Evolutionary conservation across 768 basidiomycete genomes (phyloP), one percentile per base, ranked within the genome.

Genomic region (Psilocybe cubensis): DNA sequence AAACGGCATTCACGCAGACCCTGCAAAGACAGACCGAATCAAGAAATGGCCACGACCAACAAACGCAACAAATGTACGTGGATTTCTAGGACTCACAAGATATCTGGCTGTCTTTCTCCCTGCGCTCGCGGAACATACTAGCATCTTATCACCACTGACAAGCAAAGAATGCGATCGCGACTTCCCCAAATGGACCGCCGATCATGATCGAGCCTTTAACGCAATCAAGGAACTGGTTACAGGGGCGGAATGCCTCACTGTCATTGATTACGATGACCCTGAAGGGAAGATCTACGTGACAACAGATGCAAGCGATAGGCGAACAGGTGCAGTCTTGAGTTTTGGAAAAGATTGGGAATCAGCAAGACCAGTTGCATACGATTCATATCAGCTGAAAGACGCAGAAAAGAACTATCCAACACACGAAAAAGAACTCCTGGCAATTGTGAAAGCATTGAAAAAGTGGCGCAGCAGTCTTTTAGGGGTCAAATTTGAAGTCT

Each of bases 101-200:
- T n/a, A n/a, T n/a, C n/a, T n/a, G n/a, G n/a, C n/a, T n/a, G n/a
- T n/a, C n/a, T n/a, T n/a, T n/a, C n/a, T n/a, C n/a, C n/a, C n/a
- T n/a, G n/a, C n/a, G n/a, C n/a, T n/a, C n/a, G n/a, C n/a, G n/a
- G n/a, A n/a, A n/a, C n/a, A n/a, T n/a, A n/a, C n/a, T n/a, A n/a
- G n/a, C n/a, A n/a, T n/a, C n/a, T n/a, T n/a, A n/a, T n/a, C n/a
- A n/a, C n/a, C n/a, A n/a, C n/a, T n/a, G n/a, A n/a, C n/a, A n/a
- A n/a, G n/a, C n/a, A 74, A 52, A 56, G 72, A 73, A 61, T 38
- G 63, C 49, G n/a, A 60, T 28, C 43, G 20, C 0, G 64, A 0
- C 74, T 72, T 0, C 66, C 67, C 0, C 74, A 73, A 71, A 73
- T 77, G 0, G 75, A 74, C 54, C 71, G 77, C 29, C 77, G 69